Evolutionary conservation across 208 protist species (phyloP).

Genomic region (Leishmania guyanensis): DNA sequence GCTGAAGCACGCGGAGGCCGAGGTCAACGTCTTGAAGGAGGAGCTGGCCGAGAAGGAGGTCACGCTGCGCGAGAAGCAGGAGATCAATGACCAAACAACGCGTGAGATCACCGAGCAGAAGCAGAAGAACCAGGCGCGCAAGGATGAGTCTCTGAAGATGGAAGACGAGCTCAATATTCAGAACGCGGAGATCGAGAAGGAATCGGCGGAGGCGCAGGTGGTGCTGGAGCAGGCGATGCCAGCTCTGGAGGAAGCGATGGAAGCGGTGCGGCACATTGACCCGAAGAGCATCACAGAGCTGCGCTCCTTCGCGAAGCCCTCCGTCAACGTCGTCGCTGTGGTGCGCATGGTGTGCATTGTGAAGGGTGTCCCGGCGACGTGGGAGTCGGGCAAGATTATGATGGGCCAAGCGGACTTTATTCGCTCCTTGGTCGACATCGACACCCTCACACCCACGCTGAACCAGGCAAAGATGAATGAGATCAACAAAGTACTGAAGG

Average conservation of each 20-base stretch:
- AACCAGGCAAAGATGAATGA: constrained; percentile 94
- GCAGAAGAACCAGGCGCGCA: constrained; percentile 88
- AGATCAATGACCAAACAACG: constrained; percentile 94
- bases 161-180: constrained; percentile 92
- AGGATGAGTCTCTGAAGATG: constrained; percentile 88
- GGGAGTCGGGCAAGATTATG: constrained; percentile 93
- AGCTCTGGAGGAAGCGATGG: constrained; percentile 95
- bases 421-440: constrained; percentile 89
- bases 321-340: constrained; percentile 94
- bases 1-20: constrained; percentile 94
- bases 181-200: constrained; percentile 91
- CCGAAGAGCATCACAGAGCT: constrained; percentile 97
- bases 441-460: constrained; percentile 86
- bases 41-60: constrained; percentile 95
- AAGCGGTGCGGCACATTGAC: constrained; percentile 96
- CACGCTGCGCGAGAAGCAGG: constrained; percentile 94
- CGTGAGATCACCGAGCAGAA: constrained; percentile 91
- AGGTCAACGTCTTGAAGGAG: constrained; percentile 96
- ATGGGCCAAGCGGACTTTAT: constrained; percentile 94
- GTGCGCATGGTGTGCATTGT: constrained; percentile 95
- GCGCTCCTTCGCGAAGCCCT: constrained; percentile 96
- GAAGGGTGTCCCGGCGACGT: constrained; percentile 87
- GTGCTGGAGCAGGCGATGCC: constrained; percentile 97
- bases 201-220: constrained; percentile 93
- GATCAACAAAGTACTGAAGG: constrained; percentile 94